Conservation (phyloP, 371 early-diverging fungal species). For the Rhizopus arrhizus region DNA sequence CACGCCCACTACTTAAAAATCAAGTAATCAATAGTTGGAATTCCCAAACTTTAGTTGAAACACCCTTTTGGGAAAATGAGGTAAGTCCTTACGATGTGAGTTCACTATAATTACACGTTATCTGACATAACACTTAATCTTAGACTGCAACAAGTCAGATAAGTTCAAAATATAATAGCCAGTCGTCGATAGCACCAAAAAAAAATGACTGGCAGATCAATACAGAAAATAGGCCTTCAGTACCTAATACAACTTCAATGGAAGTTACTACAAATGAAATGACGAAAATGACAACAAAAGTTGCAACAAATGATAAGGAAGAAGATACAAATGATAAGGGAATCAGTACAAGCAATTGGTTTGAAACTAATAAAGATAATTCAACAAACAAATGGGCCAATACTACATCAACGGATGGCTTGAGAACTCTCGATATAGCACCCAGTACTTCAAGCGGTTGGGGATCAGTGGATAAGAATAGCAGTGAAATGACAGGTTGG, state of each 20-base stretch:
- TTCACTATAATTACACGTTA: neutral
- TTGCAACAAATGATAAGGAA: no score
- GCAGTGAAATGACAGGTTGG: neutral
- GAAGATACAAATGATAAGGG: neutral
- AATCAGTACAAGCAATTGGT: neutral
- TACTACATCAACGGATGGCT: neutral
- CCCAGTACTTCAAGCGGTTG: neutral
- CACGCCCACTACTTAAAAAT: neutral
- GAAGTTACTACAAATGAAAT: no score
- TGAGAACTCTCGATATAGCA: neutral
- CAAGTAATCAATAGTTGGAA: conserved; percentile 19
- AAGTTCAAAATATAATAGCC: no score
- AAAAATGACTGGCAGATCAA: no score
- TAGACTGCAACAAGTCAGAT: no score
- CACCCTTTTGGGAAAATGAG: conserved; percentile 37
- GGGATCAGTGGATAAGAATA: neutral
- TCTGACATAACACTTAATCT: no score
- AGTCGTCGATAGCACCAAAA: no score
- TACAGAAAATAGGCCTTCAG: no score
- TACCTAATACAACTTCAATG: no score
- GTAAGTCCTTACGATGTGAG: conserved; percentile 2
- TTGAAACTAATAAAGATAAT: neutral
- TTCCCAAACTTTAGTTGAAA: conserved; percentile 19
- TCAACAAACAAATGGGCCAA: neutral
- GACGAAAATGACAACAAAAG: no score